These are phyloP conservation scores for Zoysia pacifica DNA, from an alignment of 176 grass and related monocot genomes.

Conservation along the genomic window DNA sequence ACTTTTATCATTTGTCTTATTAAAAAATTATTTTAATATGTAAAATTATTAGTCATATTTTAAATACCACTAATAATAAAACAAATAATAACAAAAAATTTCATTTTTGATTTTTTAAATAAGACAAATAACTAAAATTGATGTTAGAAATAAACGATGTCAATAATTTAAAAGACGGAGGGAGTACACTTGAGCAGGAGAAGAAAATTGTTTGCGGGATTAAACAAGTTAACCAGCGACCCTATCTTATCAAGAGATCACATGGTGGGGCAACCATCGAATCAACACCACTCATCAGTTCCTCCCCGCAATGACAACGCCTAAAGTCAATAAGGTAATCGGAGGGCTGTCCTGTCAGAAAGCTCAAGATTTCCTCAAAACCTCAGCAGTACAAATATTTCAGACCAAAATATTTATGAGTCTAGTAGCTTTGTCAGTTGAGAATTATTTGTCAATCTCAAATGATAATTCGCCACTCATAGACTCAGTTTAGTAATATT, in stretches of 20 bases:
- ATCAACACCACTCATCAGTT: slow-evolving; percentile 49
- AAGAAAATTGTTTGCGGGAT: slow-evolving; percentile 9
- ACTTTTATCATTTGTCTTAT: no score
- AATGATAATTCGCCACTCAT: background rate
- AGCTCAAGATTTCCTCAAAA: slow-evolving; percentile 16
- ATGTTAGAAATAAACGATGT: no score
- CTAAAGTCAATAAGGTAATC: slow-evolving; percentile 40
- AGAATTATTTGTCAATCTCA: background rate
- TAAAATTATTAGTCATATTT: no score
- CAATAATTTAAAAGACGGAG: no score
- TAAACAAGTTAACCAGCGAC: slow-evolving; percentile 46
- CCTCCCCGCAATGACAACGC: slow-evolving; percentile 25
- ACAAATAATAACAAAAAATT: no score
- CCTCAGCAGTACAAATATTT: background rate
- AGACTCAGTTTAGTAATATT: background rate
- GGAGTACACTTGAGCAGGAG: slow-evolving; percentile 2
- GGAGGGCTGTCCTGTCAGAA: slow-evolving; percentile 14
- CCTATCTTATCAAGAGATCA: slow-evolving; percentile 55
- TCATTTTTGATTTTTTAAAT: no score
- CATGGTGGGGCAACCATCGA: slow-evolving; percentile 70
- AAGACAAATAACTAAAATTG: no score
- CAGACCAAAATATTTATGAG: slow-evolving; percentile 24
- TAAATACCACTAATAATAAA: no score
- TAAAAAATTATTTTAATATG: no score
- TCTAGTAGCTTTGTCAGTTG: background rate